Evolutionary conservation across 2,329 filamentous ascomycete species (phyloP).

Genomic region (Penicillium sp.): DNA sequence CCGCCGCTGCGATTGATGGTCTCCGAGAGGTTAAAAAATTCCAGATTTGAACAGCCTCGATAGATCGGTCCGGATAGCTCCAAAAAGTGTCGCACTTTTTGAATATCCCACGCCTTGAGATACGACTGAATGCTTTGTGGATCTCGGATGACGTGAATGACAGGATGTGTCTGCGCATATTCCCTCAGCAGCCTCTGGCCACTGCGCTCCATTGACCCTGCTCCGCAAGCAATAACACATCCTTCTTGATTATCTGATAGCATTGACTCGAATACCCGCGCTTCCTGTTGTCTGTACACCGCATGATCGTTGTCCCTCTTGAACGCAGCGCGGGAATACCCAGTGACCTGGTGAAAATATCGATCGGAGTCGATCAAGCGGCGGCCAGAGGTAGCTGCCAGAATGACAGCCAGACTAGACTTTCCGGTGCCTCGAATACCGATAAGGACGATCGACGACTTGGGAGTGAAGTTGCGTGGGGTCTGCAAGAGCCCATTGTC

Average conservation of each 20-base stretch:
- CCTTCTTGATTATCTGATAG: slow-evolving; percentile 65
- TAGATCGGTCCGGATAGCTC: slow-evolving; percentile 60
- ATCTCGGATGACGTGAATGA: slow-evolving; percentile 73
- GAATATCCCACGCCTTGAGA: slow-evolving; percentile 61
- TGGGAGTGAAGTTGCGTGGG: slow-evolving; percentile 56
- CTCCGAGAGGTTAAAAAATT: slow-evolving; percentile 78
- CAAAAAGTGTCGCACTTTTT: slow-evolving; percentile 65
- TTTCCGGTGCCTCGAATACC: slow-evolving; percentile 78
- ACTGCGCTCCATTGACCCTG: slow-evolving; percentile 70
- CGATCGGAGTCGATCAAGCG: slow-evolving; percentile 73
- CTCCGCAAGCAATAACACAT: slow-evolving; percentile 73
- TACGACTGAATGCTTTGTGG: slow-evolving; percentile 68
- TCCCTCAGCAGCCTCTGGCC: slow-evolving; percentile 66
- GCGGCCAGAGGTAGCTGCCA: slow-evolving; percentile 71
- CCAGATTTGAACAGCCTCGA: slow-evolving; percentile 71
- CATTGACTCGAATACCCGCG: slow-evolving; percentile 65
- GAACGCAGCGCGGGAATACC: slow-evolving; percentile 67
- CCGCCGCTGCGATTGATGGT: slow-evolving; percentile 38
- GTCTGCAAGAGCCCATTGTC: slow-evolving; percentile 36
- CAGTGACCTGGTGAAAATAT: slow-evolving; percentile 69
- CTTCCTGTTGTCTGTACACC: slow-evolving; percentile 69
- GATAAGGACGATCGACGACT: slow-evolving; percentile 74
- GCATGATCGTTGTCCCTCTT: slow-evolving; percentile 66
- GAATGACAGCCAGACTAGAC: slow-evolving; percentile 76
- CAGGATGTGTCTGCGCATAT: slow-evolving; percentile 69